These are phyloP conservation scores for Lasiosphaeria hispida DNA, from an alignment of 495 filamentous ascomycete species.

Conservation along the genomic window DNA sequence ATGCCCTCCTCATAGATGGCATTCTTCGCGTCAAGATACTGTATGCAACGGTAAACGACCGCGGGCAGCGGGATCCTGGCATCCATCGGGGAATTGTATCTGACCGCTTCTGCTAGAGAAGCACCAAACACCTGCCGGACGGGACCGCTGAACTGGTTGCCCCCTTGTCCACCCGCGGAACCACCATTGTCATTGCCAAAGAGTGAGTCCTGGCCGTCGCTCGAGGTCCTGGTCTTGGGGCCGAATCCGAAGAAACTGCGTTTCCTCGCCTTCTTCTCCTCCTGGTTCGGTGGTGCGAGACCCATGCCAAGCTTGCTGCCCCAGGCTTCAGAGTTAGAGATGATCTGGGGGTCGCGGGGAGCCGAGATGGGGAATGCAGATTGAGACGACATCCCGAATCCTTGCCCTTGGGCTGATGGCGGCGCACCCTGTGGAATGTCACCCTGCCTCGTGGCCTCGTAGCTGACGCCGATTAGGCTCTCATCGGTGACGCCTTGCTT, in stretches of 20 bases:
- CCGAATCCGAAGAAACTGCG: constrained; percentile 94
- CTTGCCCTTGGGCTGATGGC: constrained; percentile 12
- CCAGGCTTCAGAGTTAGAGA: constrained; percentile 84
- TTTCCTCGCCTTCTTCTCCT: constrained; percentile 80
- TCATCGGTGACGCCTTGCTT: constrained; percentile 37
- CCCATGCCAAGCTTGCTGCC: constrained; percentile 63
- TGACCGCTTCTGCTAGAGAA: constrained; percentile 80
- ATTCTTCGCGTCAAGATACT: constrained; percentile 83
- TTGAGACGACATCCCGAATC: constrained; percentile 33
- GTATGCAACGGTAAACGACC: constrained; percentile 95
- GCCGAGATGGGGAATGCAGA: constrained; percentile 70
- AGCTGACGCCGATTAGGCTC: constrained; percentile 74
- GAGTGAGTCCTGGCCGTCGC: constrained; percentile 47
- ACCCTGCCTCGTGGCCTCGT: constrained; percentile 76
- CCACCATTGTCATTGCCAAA: constrained; percentile 36
- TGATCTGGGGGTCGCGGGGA: constrained; percentile 80
- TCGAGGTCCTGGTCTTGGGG: constrained; percentile 49
- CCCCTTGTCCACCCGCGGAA: constrained; percentile 20
- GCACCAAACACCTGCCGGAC: constrained; percentile 82
- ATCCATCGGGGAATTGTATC: constrained; percentile 70
- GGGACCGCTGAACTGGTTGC: constrained; percentile 51
- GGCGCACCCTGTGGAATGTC: constrained; percentile 43
- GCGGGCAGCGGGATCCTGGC: constrained; percentile 74
- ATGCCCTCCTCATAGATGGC: constrained; percentile 90
- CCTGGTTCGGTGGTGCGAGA: constrained; percentile 51